Percentiles rank a stretch among this genome's conserved stretches.
Conservation (phyloP, 495 filamentous ascomycete species). For the Penicillium turbatum region DNA sequence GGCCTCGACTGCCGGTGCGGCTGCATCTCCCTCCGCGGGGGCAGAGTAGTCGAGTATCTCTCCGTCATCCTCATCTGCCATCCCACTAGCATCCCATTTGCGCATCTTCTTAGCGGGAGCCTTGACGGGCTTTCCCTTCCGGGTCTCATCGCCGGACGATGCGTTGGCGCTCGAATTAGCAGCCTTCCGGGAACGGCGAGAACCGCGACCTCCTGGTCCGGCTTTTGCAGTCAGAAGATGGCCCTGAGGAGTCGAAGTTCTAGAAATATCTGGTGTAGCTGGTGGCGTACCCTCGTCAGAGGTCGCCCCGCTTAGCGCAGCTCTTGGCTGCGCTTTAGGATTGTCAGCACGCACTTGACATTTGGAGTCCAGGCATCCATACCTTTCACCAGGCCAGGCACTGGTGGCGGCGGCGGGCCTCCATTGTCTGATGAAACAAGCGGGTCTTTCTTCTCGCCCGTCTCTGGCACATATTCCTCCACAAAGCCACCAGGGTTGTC, state of each 20-base stretch:
- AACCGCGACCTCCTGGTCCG: constrained; percentile 68
- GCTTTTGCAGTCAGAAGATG: constrained; percentile 68
- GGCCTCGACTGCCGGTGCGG: constrained; percentile 60
- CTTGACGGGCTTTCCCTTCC: constrained; percentile 55
- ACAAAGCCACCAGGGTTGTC: constrained; percentile 39
- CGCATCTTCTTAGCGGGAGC: constrained; percentile 72
- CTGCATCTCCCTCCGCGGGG: constrained; percentile 44
- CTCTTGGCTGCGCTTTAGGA: constrained; percentile 42
- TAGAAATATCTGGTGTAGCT: constrained; percentile 70
- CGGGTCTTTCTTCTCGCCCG: constrained; percentile 40
- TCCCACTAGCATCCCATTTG: constrained; percentile 85
- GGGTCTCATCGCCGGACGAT: constrained; percentile 80
- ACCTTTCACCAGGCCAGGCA: constrained; percentile 54
- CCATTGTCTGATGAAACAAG: constrained; percentile 47
- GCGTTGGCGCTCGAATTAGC: constrained; percentile 59
- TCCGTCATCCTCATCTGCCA: constrained; percentile 81
- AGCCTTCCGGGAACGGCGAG: constrained; percentile 77
- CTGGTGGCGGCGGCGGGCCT: constrained; percentile 50
- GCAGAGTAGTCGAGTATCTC: constrained; percentile 82
- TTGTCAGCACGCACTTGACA: constrained; percentile 28
- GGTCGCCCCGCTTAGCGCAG: constrained; percentile 43
- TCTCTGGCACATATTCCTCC: constrained; percentile 27
- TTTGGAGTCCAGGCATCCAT: constrained; percentile 21
- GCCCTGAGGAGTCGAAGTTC: constrained; percentile 66
- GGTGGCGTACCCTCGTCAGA: constrained; percentile 56